Base-by-base conservation (phyloP, 495 filamentous ascomycete genomes). In the Penicillium turbatum region DNA sequence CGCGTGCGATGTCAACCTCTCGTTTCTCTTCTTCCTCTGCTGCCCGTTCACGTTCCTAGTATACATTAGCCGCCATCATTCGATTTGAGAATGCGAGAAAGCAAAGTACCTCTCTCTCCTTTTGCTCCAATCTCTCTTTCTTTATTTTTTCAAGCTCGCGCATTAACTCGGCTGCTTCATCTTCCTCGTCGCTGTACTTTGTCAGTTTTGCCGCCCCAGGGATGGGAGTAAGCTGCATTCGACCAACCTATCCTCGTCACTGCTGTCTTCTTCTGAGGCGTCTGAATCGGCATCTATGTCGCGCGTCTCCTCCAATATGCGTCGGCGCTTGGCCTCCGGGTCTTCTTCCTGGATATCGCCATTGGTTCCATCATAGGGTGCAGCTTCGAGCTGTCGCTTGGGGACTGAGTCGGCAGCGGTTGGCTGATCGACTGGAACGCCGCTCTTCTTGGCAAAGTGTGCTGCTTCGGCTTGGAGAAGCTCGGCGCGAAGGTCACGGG, bases 101-200 rank as follows among this genome's bases (percentile, higher is more conserved):
- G 32, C 15, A 37, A 15, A 48, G 38, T 68, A 87, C 86, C 79
- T 96, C 92, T 68, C 83, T 82, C 65, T 91, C 90, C 47, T 87
- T 85, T 66, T 90, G 86, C 66, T 90, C 92, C 1, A 86, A 83
- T 26, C 93, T 77, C 71, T 98, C 93, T 51, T 82, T 86, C 70
- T 95, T 90, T 68, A 98, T 95, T 71, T 96, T 92, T 65, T 93
- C 92, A 29, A 98, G 74, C 68, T 98, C 93, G 17, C 95, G 82
- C 75, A 93, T 85, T 46, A 98, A 71, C 62, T 91, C 89, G 0
- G 90, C 91, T 0, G 89, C 89, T 62, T 96, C 92, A 49, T 98
- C 92, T 60, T 90, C 87, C 44, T 88, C 85, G 30, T 88, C 86
- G 49, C 86, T 83, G 34, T 24, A 26, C 29, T 60, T 47, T 16